These are phyloP conservation scores for Endocalyx cinctus DNA, from an alignment of 2,329 filamentous ascomycete genomes.

Conservation along the genomic window DNA sequence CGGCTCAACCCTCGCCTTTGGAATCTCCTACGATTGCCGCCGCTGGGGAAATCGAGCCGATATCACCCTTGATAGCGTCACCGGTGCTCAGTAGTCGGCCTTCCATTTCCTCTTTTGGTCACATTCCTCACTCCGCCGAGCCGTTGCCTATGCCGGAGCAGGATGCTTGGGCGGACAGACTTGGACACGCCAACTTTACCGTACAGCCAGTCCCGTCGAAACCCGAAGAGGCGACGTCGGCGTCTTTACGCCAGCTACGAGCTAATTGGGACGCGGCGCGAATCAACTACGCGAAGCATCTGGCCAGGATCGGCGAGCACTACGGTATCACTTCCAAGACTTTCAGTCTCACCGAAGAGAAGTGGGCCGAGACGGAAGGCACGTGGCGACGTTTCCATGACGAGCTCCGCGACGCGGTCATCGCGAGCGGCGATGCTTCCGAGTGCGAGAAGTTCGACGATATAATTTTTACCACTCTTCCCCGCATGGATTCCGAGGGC, in stretches of 20 bases:
- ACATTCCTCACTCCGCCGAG: conserved; percentile 34
- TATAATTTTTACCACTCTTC: conserved; percentile 59
- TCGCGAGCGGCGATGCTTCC: conserved; percentile 34
- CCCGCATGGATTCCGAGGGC: conserved; percentile 66
- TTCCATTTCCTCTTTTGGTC: conserved; percentile 70
- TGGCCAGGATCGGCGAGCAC: conserved; percentile 83
- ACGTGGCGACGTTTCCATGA: conserved; percentile 71
- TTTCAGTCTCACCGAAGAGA: conserved; percentile 78
- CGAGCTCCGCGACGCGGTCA: conserved; percentile 51
- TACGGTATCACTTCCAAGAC: conserved; percentile 87
- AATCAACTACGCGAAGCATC: conserved; percentile 82
- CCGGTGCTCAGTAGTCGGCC: conserved; percentile 74
- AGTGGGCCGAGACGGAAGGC: conserved; percentile 78
- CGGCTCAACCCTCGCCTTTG: conserved; percentile 65
- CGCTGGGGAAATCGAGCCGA: conserved; percentile 36
- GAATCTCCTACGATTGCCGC: conserved; percentile 78
- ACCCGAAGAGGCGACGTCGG: conserved; percentile 57
- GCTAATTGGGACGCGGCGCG: conserved; percentile 80
- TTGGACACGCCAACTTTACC: conserved; percentile 92
- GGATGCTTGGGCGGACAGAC: conserved; percentile 77
- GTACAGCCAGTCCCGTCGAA: conserved; percentile 79
- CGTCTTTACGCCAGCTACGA: conserved; percentile 58
- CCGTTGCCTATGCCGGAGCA: conserved; percentile 52
- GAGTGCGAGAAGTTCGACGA: conserved; percentile 46
- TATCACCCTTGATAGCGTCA: conserved; percentile 45